Evolutionary conservation across 1,284 basidiomycete genomes (phyloP).

Genomic region (Ustilago tritici): DNA sequence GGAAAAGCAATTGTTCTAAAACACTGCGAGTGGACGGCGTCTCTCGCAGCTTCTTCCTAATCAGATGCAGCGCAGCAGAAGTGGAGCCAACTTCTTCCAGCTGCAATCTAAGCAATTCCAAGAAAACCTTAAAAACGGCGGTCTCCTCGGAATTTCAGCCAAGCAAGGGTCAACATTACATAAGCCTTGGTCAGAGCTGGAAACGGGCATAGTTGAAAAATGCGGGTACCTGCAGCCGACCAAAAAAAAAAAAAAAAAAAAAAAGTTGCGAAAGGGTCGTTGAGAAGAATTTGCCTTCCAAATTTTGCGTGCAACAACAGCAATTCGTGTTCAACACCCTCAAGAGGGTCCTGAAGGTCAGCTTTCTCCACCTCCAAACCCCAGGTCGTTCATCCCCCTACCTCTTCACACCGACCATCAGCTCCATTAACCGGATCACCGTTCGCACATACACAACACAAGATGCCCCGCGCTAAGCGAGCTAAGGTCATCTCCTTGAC

Average conservation of each 20-base stretch:
- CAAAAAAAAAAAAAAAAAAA: constrained; percentile 8
- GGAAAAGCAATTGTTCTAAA: neutral
- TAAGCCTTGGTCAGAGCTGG: constrained; percentile 39
- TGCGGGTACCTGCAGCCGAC: neutral
- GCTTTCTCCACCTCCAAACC: constrained; percentile 27
- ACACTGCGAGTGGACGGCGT: neutral
- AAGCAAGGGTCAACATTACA: constrained; percentile 6
- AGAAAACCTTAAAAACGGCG: constrained; percentile 22
- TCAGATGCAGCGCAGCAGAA: constrained; percentile 12
- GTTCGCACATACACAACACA: constrained; percentile 7
- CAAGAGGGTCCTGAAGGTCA: neutral
- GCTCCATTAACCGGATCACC: neutral
- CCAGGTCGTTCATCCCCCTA: neutral
- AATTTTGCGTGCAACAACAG: constrained; percentile 30
- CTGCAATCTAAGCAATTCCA: neutral
- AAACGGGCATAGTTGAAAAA: constrained; percentile 5
- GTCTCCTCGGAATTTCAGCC: constrained; percentile 12
- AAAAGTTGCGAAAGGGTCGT: constrained; percentile 29
- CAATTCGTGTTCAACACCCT: neutral
- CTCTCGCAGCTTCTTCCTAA: constrained; percentile 15
- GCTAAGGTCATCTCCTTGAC: constrained; percentile 73
- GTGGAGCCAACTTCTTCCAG: constrained; percentile 2
- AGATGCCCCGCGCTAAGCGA: constrained; percentile 70
- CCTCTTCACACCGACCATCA: neutral
- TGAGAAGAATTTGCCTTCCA: constrained; percentile 41